Conservation (phyloP, 345 rosid genomes). For the Erodium maritimum region DNA sequence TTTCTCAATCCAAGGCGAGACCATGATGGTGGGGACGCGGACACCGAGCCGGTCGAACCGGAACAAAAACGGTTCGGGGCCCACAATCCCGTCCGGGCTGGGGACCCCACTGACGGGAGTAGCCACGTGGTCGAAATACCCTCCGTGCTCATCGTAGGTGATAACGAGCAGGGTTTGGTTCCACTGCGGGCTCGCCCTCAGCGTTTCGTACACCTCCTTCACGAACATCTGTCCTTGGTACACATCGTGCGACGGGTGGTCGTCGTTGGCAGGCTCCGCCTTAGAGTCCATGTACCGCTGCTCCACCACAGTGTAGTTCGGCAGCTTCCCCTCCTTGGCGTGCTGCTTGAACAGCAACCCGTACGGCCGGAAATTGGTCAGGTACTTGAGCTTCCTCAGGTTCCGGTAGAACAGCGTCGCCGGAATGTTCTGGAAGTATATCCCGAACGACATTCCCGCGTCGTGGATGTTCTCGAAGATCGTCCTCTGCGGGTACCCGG, state of each 20-base stretch:
- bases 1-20: conserved; percentile 85
- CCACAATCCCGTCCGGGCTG: conserved; percentile 81
- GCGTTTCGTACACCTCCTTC: conserved; percentile 84
- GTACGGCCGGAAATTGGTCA: conserved; percentile 36
- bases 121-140: conserved; percentile 76
- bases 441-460: conserved; percentile 47
- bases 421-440: conserved; percentile 83
- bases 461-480: conserved; percentile 60
- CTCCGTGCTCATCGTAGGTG: conserved; percentile 94
- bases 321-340: conserved; percentile 56
- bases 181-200: conserved; percentile 92
- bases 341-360: conserved; percentile 30
- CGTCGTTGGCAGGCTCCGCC: conserved; percentile 51
- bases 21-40: conserved; percentile 67
- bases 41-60: conserved; percentile 64
- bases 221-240: conserved; percentile 70
- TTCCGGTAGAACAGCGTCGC: conserved; percentile 60
- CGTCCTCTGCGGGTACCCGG: conserved; percentile 74
- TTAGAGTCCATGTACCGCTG: conserved; percentile 67
- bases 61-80: conserved; percentile 62
- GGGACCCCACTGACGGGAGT: conserved; percentile 78
- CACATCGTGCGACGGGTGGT: conserved; percentile 93
- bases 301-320: conserved; percentile 61
- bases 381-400: conserved; percentile 63
- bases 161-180: conserved; percentile 58